phyloP scores from a whole-genome alignment of 768 basidiomycete genomes.

The Auriscalpium orientale region DNA sequence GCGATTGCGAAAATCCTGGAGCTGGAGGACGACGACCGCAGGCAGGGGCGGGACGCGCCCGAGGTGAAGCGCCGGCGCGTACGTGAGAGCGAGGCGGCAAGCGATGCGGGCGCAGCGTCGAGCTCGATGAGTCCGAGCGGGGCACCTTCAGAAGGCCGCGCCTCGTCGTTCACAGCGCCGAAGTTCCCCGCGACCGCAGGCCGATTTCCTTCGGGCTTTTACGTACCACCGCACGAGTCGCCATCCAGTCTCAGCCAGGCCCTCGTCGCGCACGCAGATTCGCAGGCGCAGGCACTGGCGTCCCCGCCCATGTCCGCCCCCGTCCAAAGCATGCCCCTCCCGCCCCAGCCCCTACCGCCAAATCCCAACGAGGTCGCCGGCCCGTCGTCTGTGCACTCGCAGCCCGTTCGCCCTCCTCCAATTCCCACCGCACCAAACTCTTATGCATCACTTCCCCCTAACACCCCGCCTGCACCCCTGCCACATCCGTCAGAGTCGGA shows the following conservation, averaged over 20 bases:
- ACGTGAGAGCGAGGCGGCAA: not conserved
- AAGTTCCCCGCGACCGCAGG: not conserved
- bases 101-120: not conserved
- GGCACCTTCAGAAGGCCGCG: not conserved
- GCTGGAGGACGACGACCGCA: conserved; percentile 13
- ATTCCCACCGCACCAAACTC: not conserved
- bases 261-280: not conserved
- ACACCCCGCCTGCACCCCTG: not conserved
- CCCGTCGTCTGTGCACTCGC: not conserved
- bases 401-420: not conserved
- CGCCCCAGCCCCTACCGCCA: not conserved
- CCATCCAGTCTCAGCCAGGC: conserved; percentile 1
- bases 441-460: conserved; percentile 1
- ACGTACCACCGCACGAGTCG: not conserved
- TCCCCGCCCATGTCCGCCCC: not conserved
- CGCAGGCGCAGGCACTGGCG: not conserved
- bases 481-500: not conserved
- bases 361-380: not conserved
- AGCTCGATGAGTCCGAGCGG: not conserved
- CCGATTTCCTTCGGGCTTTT: not conserved
- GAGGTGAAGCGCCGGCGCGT: conserved; percentile 13
- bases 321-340: not conserved
- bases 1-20: conserved; percentile 16
- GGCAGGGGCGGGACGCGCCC: conserved; percentile 14
- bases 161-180: not conserved